Conservation (phyloP, 192 early-diverging fungal species). For the Coemansia sp. region DNA sequence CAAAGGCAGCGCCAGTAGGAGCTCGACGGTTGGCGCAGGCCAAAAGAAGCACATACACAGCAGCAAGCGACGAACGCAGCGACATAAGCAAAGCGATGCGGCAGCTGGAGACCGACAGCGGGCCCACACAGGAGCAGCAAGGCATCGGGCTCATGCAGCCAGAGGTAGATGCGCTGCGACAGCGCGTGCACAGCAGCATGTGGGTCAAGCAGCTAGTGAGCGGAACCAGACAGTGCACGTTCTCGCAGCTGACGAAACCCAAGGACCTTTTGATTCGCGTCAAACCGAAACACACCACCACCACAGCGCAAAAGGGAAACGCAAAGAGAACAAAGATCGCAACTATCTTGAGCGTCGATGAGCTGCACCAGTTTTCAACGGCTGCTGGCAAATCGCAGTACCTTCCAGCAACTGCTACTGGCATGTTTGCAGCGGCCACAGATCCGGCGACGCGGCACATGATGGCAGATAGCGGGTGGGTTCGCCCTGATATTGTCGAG, state of each 20-base stretch:
- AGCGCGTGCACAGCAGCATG: slow-evolving; percentile 30
- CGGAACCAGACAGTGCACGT: slow-evolving; percentile 21
- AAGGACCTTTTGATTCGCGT: slow-evolving; percentile 16
- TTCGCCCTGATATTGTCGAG: slow-evolving; percentile 35
- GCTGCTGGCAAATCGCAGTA: slow-evolving; percentile 20
- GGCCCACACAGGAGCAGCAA: slow-evolving; percentile 10
- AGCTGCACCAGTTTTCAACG: slow-evolving; percentile 21
- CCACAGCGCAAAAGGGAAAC: neutral
- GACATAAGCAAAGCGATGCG: neutral
- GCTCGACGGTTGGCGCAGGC: no score
- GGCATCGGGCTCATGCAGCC: neutral
- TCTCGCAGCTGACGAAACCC: slow-evolving; percentile 14
- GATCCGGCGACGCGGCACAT: slow-evolving; percentile 2
- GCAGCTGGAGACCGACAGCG: slow-evolving; percentile 11
- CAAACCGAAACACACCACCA: slow-evolving; percentile 26
- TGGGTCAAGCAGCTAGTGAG: slow-evolving; percentile 32
- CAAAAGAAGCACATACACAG: no score
- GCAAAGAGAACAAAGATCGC: neutral
- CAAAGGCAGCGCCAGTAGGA: no score
- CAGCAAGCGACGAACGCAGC: no score
- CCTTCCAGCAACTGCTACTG: slow-evolving; percentile 17
- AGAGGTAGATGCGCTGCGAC: slow-evolving; percentile 6
- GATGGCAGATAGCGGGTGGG: slow-evolving; percentile 12
- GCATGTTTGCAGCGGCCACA: slow-evolving; percentile 13
- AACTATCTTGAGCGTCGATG: slow-evolving; percentile 21